Evolutionary conservation across 2,329 filamentous ascomycete genomes (phyloP), one percentile per base, ranked within the genome.

Genomic region (Penicillium sp.): DNA sequence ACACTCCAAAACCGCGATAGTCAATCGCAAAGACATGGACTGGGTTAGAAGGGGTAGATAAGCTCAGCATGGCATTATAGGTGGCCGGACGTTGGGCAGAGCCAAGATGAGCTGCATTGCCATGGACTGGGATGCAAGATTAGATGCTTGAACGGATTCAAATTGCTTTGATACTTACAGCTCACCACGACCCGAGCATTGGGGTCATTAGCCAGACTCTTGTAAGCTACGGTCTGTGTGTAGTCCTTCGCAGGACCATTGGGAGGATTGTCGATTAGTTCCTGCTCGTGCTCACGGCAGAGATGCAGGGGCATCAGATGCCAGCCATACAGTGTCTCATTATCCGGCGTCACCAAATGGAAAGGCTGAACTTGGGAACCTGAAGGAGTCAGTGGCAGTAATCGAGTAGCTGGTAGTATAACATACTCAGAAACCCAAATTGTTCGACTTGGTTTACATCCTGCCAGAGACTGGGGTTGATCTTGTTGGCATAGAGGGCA

Each of bases 291-390:
- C 57, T 86, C 77, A 6, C 82, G 75, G 66, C 95, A 95, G 0
- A 89, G 74, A 44, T 86, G 82, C 6, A 95, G 71, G 0, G 92
- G 92, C 42, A 96, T 74, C 47, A 97, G 79, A 64, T 96, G 92
- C 92, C 92, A 97, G 24, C 87, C 88, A 65, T 93, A 95, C 15
- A 97, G 73, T 2, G 76, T 82, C 68, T 91, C 85, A 33, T 83
- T 82, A 66, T 96, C 91, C 1, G 82, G 75, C 0, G 89, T 93
- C 3, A 72, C 73, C 32, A 97, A 72, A 42, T 81, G 83, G 67
- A 97, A 96, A 0, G 92, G 88, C 5, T 89, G 90, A 2, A 95
- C 87, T 72, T 97, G 92, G 59, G 90, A 89, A 65, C 83, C 88
- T 92, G 59, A 9, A 24, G 2, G 23, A 40, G 39, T 63, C 47